A percentile compares a stretch with the other conserved stretches of the same genome.
phyloP scores from a whole-genome alignment of 2,329 filamentous ascomycete species.

The Clonostachys solani region DNA sequence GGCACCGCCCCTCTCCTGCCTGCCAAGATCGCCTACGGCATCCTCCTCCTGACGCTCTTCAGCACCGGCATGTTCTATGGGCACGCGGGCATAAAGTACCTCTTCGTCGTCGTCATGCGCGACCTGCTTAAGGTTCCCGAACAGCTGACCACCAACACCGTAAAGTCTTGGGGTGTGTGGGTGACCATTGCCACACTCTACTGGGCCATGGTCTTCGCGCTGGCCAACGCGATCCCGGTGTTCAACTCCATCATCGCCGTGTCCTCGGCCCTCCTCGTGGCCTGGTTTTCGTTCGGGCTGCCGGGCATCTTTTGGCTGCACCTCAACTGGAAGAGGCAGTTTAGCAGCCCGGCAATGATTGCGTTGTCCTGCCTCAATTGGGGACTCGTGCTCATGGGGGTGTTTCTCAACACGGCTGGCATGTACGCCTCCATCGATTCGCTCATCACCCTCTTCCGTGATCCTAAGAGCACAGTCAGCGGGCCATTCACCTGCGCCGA shows the following conservation, averaged over 20 bases:
- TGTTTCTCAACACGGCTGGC: constrained; percentile 27
- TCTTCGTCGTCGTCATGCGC: constrained; percentile 19
- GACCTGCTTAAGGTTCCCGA: constrained; percentile 17
- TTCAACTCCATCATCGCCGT: constrained; percentile 30
- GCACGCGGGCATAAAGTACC: constrained; percentile 25
- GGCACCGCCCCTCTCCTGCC: constrained; percentile 22
- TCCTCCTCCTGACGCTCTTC: constrained; percentile 20
- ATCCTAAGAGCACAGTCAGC: constrained; percentile 15
- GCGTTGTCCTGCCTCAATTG: constrained; percentile 17
- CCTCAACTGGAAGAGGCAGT: constrained; percentile 24
- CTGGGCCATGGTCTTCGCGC: constrained; percentile 25
- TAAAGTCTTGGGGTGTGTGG: constrained; percentile 27
- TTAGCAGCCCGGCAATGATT: constrained; percentile 19
- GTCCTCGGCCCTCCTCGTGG: constrained; percentile 26
- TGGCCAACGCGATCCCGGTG: constrained; percentile 28
- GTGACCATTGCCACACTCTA: constrained; percentile 22
- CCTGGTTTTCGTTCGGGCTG: constrained; percentile 30
- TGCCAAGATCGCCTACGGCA: constrained; percentile 25
- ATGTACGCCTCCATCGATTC: constrained; percentile 25
- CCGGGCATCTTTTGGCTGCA: constrained; percentile 27
- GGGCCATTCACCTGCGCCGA: constrained; percentile 25
- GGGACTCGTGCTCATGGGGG: constrained; percentile 20
- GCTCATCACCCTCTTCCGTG: constrained; percentile 20
- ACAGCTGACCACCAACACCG: constrained; percentile 22
- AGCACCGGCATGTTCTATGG: constrained; percentile 23